Conservation (phyloP, 2,329 filamentous ascomycete genomes). For the Aspergillus proliferans region DNA sequence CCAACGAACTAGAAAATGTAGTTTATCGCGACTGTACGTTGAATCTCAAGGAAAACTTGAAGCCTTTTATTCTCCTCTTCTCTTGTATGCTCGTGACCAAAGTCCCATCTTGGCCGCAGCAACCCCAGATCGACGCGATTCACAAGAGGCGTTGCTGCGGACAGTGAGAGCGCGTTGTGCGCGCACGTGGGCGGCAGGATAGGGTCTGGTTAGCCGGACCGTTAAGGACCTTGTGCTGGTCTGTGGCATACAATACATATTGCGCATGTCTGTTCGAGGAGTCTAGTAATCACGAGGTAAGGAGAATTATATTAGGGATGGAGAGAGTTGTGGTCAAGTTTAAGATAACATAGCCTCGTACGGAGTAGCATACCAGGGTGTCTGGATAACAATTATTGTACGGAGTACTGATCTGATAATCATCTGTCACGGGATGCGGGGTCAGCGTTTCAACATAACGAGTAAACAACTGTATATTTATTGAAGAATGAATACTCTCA, state of each 20-base stretch:
- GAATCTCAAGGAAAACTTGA: not conserved
- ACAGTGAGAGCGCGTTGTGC: not conserved
- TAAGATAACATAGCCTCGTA: too few relatives aligned
- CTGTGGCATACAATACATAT: too few relatives aligned
- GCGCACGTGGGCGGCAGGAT: not conserved
- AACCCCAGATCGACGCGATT: not conserved
- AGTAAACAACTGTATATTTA: too few relatives aligned
- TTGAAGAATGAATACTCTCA: too few relatives aligned
- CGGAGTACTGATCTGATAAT: too few relatives aligned
- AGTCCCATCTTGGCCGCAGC: not conserved
- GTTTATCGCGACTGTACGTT: not conserved
- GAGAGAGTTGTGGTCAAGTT: too few relatives aligned
- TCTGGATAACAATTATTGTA: too few relatives aligned
- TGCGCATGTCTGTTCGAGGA: too few relatives aligned
- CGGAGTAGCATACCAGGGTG: too few relatives aligned
- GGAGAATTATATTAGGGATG: constrained; percentile 3
- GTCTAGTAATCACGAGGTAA: not conserved
- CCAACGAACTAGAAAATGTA: too few relatives aligned
- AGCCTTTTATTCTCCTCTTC: not conserved
- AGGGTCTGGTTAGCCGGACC: not conserved
- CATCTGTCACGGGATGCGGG: too few relatives aligned
- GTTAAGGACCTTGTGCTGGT: constrained; percentile 1
- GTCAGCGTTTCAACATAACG: too few relatives aligned
- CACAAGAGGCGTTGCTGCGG: not conserved
- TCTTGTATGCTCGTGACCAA: not conserved